These are phyloP conservation scores for Lactarius pseudohatsudake DNA, from an alignment of 768 basidiomycete species.

Conservation along the genomic window DNA sequence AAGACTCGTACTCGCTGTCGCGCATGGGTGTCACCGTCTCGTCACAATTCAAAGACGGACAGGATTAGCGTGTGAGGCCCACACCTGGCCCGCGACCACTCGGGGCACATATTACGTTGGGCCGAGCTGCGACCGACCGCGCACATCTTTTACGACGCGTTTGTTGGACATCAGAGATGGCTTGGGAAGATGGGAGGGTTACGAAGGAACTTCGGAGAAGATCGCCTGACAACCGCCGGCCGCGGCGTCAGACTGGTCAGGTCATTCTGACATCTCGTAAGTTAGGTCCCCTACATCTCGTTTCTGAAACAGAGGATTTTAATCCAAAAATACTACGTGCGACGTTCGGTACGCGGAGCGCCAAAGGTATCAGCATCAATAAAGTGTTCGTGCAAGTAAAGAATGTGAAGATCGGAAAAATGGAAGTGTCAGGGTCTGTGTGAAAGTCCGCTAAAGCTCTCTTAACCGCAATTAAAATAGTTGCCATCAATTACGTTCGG, in stretches of 20 bases:
- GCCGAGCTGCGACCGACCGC: slow-evolving; percentile 58
- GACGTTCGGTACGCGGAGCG: neutral
- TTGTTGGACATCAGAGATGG: slow-evolving; percentile 56
- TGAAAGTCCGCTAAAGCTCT: neutral
- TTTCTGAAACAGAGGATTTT: neutral
- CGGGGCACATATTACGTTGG: slow-evolving; percentile 53
- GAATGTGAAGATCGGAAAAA: neutral
- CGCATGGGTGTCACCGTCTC: slow-evolving; percentile 55
- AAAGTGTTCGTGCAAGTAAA: neutral
- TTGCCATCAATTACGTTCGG: slow-evolving; percentile 53
- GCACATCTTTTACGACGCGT: slow-evolving; percentile 69
- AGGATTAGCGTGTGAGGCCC: slow-evolving; percentile 61
- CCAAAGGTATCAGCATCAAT: neutral
- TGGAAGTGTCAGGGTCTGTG: too few relatives aligned
- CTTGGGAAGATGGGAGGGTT: slow-evolving; percentile 67
- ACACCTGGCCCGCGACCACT: slow-evolving; percentile 52
- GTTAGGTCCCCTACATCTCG: too few relatives aligned
- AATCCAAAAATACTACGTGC: neutral
- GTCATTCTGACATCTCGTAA: neutral
- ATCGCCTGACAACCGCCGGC: too few relatives aligned
- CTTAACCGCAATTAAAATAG: slow-evolving; percentile 52
- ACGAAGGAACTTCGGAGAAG: slow-evolving; percentile 38
- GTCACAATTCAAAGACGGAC: slow-evolving; percentile 48
- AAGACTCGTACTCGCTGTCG: slow-evolving; percentile 67
- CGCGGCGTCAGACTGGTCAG: neutral